Conservation (phyloP, 2,329 filamentous ascomycete genomes). For the Colletotrichum zoysiae region DNA sequence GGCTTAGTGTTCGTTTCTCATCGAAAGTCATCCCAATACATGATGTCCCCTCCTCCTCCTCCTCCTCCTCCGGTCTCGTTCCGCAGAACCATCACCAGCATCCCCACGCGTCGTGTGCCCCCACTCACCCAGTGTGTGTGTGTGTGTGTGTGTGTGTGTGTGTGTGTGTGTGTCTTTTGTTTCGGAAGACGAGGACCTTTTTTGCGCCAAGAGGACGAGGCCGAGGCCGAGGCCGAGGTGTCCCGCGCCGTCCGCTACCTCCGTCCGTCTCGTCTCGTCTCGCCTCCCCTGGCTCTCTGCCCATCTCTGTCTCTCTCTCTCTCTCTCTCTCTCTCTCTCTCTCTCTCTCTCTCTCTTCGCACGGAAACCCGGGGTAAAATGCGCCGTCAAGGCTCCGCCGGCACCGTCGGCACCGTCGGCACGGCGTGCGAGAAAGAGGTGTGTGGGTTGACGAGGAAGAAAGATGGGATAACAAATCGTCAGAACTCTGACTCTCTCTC, state of each 20-base stretch:
- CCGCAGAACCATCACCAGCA: background rate
- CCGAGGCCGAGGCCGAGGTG: background rate
- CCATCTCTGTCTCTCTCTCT: too few species aligned
- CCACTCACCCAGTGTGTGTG: too few species aligned
- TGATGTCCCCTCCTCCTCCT: background rate
- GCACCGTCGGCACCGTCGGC: background rate
- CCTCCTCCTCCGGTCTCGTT: background rate
- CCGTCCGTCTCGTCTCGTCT: background rate
- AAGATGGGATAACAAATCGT: background rate
- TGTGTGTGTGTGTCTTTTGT: background rate
- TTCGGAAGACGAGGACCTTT: background rate
- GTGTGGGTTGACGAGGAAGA: background rate
- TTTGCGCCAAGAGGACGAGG: background rate
- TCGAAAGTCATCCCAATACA: slow-evolving; percentile 12
- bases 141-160: too few species aligned
- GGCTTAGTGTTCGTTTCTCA: background rate
- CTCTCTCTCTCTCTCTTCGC: too few species aligned
- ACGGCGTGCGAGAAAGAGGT: background rate
- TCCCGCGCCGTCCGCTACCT: background rate
- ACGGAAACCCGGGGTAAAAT: background rate
- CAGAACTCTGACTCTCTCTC: background rate
- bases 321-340: too few species aligned
- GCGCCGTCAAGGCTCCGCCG: too few species aligned
- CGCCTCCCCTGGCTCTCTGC: too few species aligned
- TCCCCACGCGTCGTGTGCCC: background rate